A percentile compares a stretch with the other conserved stretches of the same genome.
Conservation (phyloP, 495 filamentous ascomycete species). For the Aspergillus hancockii region DNA sequence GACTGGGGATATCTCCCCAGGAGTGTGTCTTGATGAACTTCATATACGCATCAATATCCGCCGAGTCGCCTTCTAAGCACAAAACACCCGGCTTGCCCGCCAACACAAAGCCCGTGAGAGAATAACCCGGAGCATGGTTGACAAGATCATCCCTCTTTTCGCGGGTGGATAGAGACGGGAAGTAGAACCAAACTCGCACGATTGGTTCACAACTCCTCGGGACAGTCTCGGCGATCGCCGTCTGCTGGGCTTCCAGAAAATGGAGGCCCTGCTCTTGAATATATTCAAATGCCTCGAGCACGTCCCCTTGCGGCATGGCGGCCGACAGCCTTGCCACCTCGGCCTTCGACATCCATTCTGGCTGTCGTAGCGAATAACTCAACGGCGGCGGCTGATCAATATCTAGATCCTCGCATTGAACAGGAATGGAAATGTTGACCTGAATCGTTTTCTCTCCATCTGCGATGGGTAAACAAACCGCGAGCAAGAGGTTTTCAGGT, state of each 20-base stretch:
- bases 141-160: conserved; percentile 43
- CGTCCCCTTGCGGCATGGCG: conserved; percentile 33
- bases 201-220: conserved; percentile 13
- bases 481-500: conserved; percentile 28
- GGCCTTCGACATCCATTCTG: conserved; percentile 45
- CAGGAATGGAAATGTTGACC: conserved; percentile 37
- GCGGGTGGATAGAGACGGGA: conserved; percentile 41
- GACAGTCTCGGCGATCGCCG: background rate
- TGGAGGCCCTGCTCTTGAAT: conserved; percentile 27
- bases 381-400: conserved; percentile 30
- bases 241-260: conserved; percentile 31
- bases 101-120: conserved; percentile 41
- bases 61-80: conserved; percentile 37
- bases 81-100: conserved; percentile 44
- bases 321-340: conserved; percentile 30
- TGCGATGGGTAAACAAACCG: conserved; percentile 29
- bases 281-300: conserved; percentile 36
- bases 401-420: conserved; percentile 24
- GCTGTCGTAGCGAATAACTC: conserved; percentile 39
- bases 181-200: conserved; percentile 45
- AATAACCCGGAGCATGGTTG: conserved; percentile 35
- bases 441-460: conserved; percentile 32
- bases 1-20: conserved; percentile 45
- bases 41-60: conserved; percentile 42
- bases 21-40: conserved; percentile 46